A percentile compares a stretch with the other conserved stretches of the same genome.
These are phyloP conservation scores for Penicillium tannophilum DNA, from an alignment of 495 filamentous ascomycete genomes.

Conservation along the genomic window DNA sequence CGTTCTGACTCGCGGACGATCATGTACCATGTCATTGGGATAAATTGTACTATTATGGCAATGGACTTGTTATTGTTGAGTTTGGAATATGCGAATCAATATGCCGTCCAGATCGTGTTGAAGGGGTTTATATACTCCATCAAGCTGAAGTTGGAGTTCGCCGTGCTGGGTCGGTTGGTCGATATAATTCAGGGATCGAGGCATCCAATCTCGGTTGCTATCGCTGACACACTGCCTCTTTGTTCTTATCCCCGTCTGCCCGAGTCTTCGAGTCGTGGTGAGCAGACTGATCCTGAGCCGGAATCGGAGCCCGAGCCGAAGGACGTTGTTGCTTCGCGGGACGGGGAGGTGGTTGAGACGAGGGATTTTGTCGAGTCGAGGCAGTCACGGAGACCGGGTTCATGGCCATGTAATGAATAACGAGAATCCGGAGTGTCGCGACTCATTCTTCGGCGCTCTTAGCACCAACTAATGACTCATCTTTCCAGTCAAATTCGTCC, in stretches of 20 bases:
- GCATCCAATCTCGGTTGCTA: constrained; percentile 29
- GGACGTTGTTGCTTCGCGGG: constrained; percentile 19
- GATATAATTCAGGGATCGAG: constrained; percentile 40
- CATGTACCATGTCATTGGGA: constrained; percentile 56
- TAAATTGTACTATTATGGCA: constrained; percentile 54
- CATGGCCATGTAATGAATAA: constrained; percentile 9
- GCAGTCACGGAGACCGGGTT: constrained; percentile 1
- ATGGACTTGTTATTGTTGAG: constrained; percentile 53
- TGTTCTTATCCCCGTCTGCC: constrained; percentile 21
- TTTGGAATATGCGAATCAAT: constrained; percentile 54
- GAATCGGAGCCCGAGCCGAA: constrained; percentile 6
- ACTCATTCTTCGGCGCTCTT: background rate
- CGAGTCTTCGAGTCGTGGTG: constrained; percentile 12
- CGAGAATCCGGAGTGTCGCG: background rate
- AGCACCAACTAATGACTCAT: background rate
- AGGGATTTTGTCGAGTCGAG: constrained; percentile 19
- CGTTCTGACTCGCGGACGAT: constrained; percentile 44
- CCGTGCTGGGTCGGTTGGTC: constrained; percentile 57
- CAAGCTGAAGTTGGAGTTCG: constrained; percentile 66
- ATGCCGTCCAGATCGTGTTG: constrained; percentile 55
- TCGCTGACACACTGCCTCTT: constrained; percentile 33
- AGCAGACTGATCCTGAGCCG: constrained; percentile 14
- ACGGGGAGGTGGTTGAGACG: constrained; percentile 18
- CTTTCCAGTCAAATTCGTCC: constrained; percentile 37
- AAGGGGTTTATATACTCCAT: constrained; percentile 64